A percentile compares a stretch with the other conserved stretches of the same genome.
Conservation (phyloP, 768 basidiomycete species). For the Leccinum aurantiacum region DNA sequence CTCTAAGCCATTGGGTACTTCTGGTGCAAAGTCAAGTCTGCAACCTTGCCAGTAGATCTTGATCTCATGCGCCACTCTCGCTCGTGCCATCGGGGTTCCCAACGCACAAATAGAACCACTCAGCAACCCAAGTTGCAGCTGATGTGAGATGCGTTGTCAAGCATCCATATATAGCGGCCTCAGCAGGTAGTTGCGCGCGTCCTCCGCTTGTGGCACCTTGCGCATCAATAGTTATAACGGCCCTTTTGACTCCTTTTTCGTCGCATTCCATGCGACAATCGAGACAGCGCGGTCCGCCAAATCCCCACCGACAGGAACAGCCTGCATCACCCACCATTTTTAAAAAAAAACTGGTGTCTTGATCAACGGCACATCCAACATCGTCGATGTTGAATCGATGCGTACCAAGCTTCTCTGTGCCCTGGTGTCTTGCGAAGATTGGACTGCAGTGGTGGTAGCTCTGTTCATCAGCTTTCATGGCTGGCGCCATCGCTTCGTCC, state of each 20-base stretch:
- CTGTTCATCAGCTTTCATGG: too few species aligned
- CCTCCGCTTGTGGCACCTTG: conserved; percentile 39
- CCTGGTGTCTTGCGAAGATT: too few species aligned
- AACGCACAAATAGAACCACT: too few species aligned
- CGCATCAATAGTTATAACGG: conserved; percentile 49
- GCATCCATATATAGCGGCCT: conserved; percentile 64
- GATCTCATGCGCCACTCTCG: conserved; percentile 17
- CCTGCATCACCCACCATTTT: background rate
- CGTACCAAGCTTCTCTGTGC: too few species aligned
- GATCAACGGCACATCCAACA: background rate
- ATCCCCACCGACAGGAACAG: conserved; percentile 81
- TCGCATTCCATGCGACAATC: conserved; percentile 47
- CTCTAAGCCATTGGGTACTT: background rate
- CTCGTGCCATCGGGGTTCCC: conserved; percentile 9
- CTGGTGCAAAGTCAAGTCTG: too few species aligned
- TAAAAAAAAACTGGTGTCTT: background rate
- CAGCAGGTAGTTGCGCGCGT: conserved; percentile 56
- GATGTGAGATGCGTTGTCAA: conserved; percentile 61
- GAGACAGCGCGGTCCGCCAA: conserved; percentile 41
- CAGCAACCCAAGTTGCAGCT: background rate
- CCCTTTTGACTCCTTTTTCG: conserved; percentile 31
- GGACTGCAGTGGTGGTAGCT: too few species aligned
- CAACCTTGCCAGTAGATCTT: conserved; percentile 12
- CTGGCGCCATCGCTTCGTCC: too few species aligned
- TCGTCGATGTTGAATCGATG: too few species aligned